Evolutionary conservation across 192 early-diverging fungal species (phyloP), one percentile per base, ranked within the genome.

Genomic region (Coemansia sp.): DNA sequence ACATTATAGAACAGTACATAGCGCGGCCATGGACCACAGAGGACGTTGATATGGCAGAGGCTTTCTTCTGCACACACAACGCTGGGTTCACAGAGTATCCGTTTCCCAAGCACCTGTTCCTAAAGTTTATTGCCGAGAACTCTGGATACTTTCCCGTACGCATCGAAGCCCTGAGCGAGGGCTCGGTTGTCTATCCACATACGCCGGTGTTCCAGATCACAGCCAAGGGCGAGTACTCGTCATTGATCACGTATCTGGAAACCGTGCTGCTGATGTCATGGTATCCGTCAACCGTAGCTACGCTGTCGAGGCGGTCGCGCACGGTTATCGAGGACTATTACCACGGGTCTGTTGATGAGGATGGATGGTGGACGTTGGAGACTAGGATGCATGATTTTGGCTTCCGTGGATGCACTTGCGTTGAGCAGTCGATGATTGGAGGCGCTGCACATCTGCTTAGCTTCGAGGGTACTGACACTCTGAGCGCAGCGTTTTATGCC

Each of bases 211-310:
- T 86, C 63, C 92, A 93, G 72, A 93, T 95, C 45, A 91, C 84
- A 4, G 91, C 94, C 15, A 72, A 85, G 22, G 73, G 80, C 18
- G 89, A 89, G 71, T 94, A 91, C 73, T 71, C 91, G 10, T 78
- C 84, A 27, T 86, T 95, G 20, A 87, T 93, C 7, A 95, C 94
- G 4, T 95, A 89, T 67, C 68, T 95, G 32, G 94, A 95, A 68
- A 93, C 92, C 0, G 70, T 94, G 4, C 71, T 95, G 67, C 88
- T 91, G 24, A 92, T 93, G 89, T 61, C 87, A 37, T 95, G 94
- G 92, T 96, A 96, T 65, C 94, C 92, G 40, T 85, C 89, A 5
- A 90, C 94, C 0, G 94, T 96, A 0, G 92, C 92, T 0, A 96
- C 94, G 2, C 73, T 93, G 18, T 93, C 94, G 2, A 78, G 92